These are phyloP conservation scores for Steccherinum ochraceum DNA, from an alignment of 768 basidiomycete genomes.

Conservation along the genomic window DNA sequence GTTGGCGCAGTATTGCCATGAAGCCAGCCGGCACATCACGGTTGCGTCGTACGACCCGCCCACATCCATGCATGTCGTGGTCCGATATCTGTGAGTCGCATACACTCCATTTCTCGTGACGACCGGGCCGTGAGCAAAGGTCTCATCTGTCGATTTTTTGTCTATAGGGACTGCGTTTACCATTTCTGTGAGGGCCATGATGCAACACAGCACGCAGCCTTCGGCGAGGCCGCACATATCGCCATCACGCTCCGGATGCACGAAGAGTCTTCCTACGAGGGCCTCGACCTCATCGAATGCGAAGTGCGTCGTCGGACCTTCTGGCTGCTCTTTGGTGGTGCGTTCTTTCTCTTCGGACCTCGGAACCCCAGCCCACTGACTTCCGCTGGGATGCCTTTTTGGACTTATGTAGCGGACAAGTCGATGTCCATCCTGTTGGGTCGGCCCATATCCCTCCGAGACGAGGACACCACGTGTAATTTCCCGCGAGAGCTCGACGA, in stretches of 20 bases:
- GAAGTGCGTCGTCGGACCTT: slow-evolving; percentile 83
- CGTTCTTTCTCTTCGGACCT: slow-evolving; percentile 17
- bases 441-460: slow-evolving; percentile 77
- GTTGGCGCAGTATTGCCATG: slow-evolving; percentile 75
- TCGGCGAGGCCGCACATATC: slow-evolving; percentile 82
- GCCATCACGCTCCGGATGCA: slow-evolving; percentile 80
- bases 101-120: slow-evolving; percentile 5
- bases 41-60: slow-evolving; percentile 80
- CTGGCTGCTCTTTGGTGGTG: slow-evolving; percentile 87
- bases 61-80: slow-evolving; percentile 77
- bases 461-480: slow-evolving; percentile 80
- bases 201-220: slow-evolving; percentile 81
- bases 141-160: slow-evolving; percentile 4
- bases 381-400: not conserved
- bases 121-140: no score
- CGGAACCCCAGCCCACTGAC: slow-evolving; percentile 2
- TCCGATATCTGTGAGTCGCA: slow-evolving; percentile 76
- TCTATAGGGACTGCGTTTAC: slow-evolving; percentile 67
- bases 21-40: slow-evolving; percentile 77
- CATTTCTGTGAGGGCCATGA: slow-evolving; percentile 88
- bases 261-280: slow-evolving; percentile 78
- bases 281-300: slow-evolving; percentile 80
- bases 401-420: slow-evolving; percentile 63
- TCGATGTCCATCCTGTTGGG: slow-evolving; percentile 83
- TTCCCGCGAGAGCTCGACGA: slow-evolving; percentile 87